phyloP scores from a whole-genome alignment of 2,329 filamentous ascomycete genomes.

The Parastagonospora avenae region DNA sequence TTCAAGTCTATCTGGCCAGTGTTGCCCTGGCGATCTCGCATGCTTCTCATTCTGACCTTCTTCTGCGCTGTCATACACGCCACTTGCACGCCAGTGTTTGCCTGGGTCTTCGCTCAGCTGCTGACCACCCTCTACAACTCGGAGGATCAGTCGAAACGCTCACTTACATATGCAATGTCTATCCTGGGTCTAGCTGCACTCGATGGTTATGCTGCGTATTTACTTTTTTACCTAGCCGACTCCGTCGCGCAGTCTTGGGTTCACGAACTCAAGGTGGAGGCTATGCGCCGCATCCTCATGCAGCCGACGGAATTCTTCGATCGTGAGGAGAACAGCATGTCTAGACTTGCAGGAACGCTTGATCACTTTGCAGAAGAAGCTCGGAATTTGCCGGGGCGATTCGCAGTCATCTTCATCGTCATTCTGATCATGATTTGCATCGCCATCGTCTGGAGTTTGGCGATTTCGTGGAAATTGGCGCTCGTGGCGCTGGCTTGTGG shows the following conservation, averaged over 20 bases:
- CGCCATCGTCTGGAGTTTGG: constrained; percentile 75
- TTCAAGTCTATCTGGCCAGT: constrained; percentile 73
- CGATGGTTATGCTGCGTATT: constrained; percentile 69
- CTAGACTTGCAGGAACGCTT: constrained; percentile 70
- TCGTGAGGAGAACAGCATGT: constrained; percentile 66
- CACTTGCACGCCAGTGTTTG: constrained; percentile 73
- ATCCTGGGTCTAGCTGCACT: constrained; percentile 70
- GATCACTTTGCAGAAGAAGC: constrained; percentile 87
- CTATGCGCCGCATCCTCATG: constrained; percentile 70
- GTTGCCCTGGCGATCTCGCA: constrained; percentile 58
- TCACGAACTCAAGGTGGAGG: constrained; percentile 69
- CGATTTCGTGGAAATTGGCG: constrained; percentile 78
- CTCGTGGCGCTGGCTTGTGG: constrained; percentile 73
- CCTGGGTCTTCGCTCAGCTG: constrained; percentile 75
- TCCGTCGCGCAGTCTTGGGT: constrained; percentile 76
- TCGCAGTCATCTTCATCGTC: constrained; percentile 72
- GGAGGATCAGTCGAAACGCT: constrained; percentile 54
- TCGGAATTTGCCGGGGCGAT: constrained; percentile 79
- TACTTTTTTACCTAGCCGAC: constrained; percentile 74
- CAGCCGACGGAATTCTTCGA: constrained; percentile 85
- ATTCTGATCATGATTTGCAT: constrained; percentile 69
- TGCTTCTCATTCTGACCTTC: constrained; percentile 65
- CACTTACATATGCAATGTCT: constrained; percentile 70
- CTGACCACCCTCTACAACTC: constrained; percentile 70
- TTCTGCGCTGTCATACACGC: constrained; percentile 68